phyloP scores from a whole-genome alignment of 164 flowering plant species.

The Cinnamomum micranthum region DNA sequence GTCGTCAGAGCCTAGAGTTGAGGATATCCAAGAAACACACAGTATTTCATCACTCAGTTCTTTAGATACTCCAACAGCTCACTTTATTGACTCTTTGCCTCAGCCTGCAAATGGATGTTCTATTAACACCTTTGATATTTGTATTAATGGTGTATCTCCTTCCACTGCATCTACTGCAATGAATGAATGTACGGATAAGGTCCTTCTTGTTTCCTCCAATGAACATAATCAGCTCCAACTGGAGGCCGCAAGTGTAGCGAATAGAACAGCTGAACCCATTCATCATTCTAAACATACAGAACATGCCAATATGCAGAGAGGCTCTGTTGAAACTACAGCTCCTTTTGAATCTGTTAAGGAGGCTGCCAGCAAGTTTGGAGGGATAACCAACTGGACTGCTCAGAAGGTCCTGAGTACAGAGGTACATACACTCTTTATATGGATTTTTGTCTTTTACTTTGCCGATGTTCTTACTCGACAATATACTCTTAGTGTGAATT shows the following conservation, averaged over 20 bases:
- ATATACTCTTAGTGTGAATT: neutral
- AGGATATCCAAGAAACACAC: neutral
- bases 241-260: slow-evolving; percentile 14
- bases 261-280: slow-evolving; percentile 2
- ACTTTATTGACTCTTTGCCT: neutral
- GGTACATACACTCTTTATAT: slow-evolving; percentile 31
- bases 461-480: neutral
- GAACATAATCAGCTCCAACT: slow-evolving; percentile 18
- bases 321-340: slow-evolving; percentile 70
- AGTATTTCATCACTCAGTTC: neutral
- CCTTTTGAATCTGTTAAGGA: slow-evolving; percentile 91
- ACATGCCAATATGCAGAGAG: slow-evolving; percentile 23
- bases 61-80: neutral
- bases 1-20: slow-evolving; percentile 1
- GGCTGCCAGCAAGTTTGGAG: slow-evolving; percentile 90
- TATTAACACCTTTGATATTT: slow-evolving; percentile 4
- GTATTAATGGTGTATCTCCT: slow-evolving; percentile 6
- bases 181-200: slow-evolving; percentile 8
- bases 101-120: slow-evolving; percentile 9
- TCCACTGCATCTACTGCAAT: slow-evolving; percentile 5
- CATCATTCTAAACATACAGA: slow-evolving; percentile 14
- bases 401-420: slow-evolving; percentile 71
- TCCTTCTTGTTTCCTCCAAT: slow-evolving; percentile 8
- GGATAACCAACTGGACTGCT: slow-evolving; percentile 91
- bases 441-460: neutral